Percentiles rank a stretch among this genome's conserved stretches.
phyloP scores from a whole-genome alignment of 495 filamentous ascomycete genomes.

The Neurospora sp. region DNA sequence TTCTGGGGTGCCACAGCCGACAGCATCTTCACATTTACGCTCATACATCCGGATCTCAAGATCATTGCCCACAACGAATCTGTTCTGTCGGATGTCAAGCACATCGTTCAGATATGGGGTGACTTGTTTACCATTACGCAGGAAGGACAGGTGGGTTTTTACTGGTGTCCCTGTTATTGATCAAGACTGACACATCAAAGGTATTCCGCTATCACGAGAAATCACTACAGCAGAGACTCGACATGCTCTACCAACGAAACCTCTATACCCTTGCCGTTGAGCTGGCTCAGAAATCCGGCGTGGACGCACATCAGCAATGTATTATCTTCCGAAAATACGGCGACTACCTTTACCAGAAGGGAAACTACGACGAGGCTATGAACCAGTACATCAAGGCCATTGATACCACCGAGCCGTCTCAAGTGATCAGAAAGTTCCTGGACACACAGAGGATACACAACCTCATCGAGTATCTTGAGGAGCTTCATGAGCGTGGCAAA shows the following conservation, averaged over 20 bases:
- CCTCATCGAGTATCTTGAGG: slow-evolving; percentile 93
- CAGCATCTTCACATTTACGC: slow-evolving; percentile 72
- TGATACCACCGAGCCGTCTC: slow-evolving; percentile 87
- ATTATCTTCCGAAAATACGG: slow-evolving; percentile 89
- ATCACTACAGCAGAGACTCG: slow-evolving; percentile 76
- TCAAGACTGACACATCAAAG: slow-evolving; percentile 26
- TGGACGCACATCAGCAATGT: slow-evolving; percentile 71
- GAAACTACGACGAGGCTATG: slow-evolving; percentile 95
- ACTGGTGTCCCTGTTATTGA: neutral
- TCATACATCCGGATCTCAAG: slow-evolving; percentile 83
- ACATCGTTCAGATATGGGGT: slow-evolving; percentile 80
- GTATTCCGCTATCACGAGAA: slow-evolving; percentile 90
- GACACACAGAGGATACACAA: slow-evolving; percentile 96
- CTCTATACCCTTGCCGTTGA: slow-evolving; percentile 87
- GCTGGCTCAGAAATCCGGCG: slow-evolving; percentile 78
- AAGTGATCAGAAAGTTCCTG: slow-evolving; percentile 90
- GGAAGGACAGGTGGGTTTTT: slow-evolving; percentile 67
- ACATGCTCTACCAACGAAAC: slow-evolving; percentile 89
- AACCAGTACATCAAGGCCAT: slow-evolving; percentile 95
- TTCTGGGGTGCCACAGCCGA: slow-evolving; percentile 61
- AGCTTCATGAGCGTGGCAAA: slow-evolving; percentile 86
- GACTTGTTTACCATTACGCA: slow-evolving; percentile 79
- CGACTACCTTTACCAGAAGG: slow-evolving; percentile 90
- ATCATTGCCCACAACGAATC: slow-evolving; percentile 86
- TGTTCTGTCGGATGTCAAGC: slow-evolving; percentile 65